Base-by-base conservation (phyloP, 1,284 basidiomycete species). In the Tremellales sp. region DNA sequence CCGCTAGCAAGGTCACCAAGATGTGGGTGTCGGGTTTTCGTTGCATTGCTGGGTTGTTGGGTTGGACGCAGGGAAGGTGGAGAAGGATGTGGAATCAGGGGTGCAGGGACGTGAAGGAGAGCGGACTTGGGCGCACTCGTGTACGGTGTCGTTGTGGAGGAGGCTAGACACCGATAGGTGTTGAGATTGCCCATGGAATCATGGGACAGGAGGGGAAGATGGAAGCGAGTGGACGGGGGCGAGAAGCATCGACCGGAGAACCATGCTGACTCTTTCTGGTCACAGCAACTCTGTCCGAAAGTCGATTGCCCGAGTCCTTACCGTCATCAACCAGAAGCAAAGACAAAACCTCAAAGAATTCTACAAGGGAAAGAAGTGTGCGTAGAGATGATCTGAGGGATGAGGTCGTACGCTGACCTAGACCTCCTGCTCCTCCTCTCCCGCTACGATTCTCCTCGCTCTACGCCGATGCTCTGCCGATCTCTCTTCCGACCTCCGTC, bases 261-360 rank as follows among this genome's bases (percentile, higher is more conserved):
- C 22, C 16, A 28, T 44, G 36, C 45, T 56, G 53, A 52, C 48
- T 47, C 18, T 13, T 51, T 38, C n/a, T n/a, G n/a, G n/a, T n/a
- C 39, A 10, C 69, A 98, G 94, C 77, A 85, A 87, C 77, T 82
- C 88, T 63, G 88, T 97, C 74, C 93, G 95, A 81, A 98, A 98
- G 80, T 94, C 91, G 62, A 93, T 99, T 70, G 95, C 95, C 57
- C 91, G 95, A 54, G 94, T 98, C 60, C 77, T 97, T 77, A 99
- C 95, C 42, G 92, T 98, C 66, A 94, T 87, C 80, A 97, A 97
- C 86, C 86, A 90, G 74, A 99, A 99, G 80, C 85, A 87, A 70
- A 88, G 95, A 65, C 85, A 90, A 78, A 92, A 94, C 78, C 83
- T 97, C 62, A 88, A 90, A 57, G 93, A 97, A 76, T 90, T 86